Evolutionary conservation across 116 monocot genomes (phyloP).

Genomic region (Cymodocea nodosa): DNA sequence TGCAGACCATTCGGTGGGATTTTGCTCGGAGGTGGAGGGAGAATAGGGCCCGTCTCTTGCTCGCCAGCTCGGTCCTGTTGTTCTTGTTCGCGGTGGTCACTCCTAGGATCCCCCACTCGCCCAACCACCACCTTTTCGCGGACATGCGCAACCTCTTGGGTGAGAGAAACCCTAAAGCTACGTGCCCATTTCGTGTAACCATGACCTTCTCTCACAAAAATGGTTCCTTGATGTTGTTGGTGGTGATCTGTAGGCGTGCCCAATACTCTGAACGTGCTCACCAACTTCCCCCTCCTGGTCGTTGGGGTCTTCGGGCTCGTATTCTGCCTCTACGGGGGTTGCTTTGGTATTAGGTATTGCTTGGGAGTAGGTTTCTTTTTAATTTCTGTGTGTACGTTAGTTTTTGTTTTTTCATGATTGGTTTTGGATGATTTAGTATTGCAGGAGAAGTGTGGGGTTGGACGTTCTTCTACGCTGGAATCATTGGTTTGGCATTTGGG

Average conservation of each 20-base stretch:
- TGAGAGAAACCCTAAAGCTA: not conserved
- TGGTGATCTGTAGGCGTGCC: slow-evolving; percentile 41
- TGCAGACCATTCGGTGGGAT: too few species aligned
- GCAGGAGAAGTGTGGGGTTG: slow-evolving; percentile 72
- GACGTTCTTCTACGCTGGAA: slow-evolving; percentile 63
- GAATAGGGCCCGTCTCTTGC: too few species aligned
- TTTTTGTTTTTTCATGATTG: not conserved
- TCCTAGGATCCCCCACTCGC: slow-evolving; percentile 35
- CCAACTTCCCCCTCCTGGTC: slow-evolving; percentile 60
- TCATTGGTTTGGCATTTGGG: slow-evolving; percentile 57
- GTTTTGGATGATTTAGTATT: slow-evolving; percentile 25
- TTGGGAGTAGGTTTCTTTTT: not conserved
- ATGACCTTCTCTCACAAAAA: not conserved
- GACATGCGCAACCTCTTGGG: slow-evolving; percentile 60
- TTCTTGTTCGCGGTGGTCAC: slow-evolving; percentile 7
- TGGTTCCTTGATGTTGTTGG: not conserved
- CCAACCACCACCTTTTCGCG: slow-evolving; percentile 43
- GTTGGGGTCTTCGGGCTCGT: slow-evolving; percentile 61
- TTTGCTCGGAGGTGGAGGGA: too few species aligned
- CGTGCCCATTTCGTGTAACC: not conserved
- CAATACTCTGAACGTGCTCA: slow-evolving; percentile 80
- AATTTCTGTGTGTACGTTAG: not conserved
- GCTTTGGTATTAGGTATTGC: slow-evolving; percentile 58
- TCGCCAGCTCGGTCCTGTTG: too few species aligned
- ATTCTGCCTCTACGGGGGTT: slow-evolving; percentile 53